Evolutionary conservation across 495 filamentous ascomycete genomes (phyloP), one percentile per base, ranked within the genome.

Genomic region (Evernia prunastri): DNA sequence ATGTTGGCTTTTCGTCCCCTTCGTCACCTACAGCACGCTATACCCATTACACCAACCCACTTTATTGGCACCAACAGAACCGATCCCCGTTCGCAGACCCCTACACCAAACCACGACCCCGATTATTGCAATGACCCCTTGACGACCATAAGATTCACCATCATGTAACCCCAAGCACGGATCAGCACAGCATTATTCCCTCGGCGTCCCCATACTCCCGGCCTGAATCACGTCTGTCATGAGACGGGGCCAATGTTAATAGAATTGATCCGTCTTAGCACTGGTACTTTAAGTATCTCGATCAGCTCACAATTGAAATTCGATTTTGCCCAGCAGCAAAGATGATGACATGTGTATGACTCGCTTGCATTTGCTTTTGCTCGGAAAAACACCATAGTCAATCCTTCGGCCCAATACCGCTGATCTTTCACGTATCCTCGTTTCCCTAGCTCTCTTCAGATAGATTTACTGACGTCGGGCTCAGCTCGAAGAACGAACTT

Each of bases 121-220:
- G 35, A 39, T 61, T 49, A 23, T 49, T 65, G 36, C 66, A 42
- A 71, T 61, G 67, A 71, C 61, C 61, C 57, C 59, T 65, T 61
- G 31, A 71, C 59, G 67, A 71, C 65, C 39, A 31, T 39, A 66
- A 65, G 69, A 71, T 69, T 63, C 69, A 69, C 69, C 64, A 66
- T 71, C 69, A 71, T 71, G 69, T 71, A 69, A 60, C 61, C 67
- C 67, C 61, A 58, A 59, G 42, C 42, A 60, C 51, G 58, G 59
- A 63, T 42, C 56, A 66, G 60, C 66, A 61, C 57, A 67, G 56
- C 56, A 49, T 59, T 53, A 59, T 59, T 58, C 36, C 62, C 36
- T 57, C 37, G 56, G 56, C 62, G 36, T 59, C 54, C 47, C 56
- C 56, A 43, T 33, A 33, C 59, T 43, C 40, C 40, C 61, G n/a